phyloP scores from a whole-genome alignment of 139 green algal species.

The Zygnema cylindricum region DNA sequence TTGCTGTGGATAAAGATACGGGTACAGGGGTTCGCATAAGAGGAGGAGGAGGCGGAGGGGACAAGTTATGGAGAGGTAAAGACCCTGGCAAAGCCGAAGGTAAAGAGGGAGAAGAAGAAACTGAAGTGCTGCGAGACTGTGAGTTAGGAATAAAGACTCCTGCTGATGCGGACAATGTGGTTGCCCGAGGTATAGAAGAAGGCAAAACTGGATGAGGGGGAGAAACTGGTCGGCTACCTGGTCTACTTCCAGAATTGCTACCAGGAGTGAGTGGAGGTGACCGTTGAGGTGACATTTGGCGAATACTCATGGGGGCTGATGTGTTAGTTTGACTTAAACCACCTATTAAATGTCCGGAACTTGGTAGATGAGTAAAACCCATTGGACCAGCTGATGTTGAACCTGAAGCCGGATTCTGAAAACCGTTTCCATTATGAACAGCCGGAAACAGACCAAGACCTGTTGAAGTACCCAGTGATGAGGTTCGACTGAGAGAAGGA shows the following conservation, averaged over 20 bases:
- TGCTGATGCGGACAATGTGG: conserved; percentile 2
- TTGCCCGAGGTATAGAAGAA: not conserved
- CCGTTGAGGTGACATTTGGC: not conserved
- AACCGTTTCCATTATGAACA: not conserved
- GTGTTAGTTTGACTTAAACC: not conserved
- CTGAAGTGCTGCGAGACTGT: not conserved
- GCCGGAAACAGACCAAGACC: not conserved
- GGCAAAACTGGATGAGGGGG: not conserved
- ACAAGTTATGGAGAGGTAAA: not conserved
- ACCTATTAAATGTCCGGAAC: not conserved
- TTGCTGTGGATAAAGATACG: not conserved
- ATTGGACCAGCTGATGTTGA: not conserved
- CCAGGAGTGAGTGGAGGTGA: not conserved
- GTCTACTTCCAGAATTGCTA: not conserved
- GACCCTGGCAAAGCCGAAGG: no score
- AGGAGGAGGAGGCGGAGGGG: not conserved
- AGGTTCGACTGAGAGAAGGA: not conserved
- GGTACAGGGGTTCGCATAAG: not conserved
- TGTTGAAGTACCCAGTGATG: not conserved
- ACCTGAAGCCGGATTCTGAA: not conserved
- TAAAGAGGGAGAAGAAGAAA: not conserved
- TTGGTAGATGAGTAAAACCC: not conserved
- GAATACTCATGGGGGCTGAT: not conserved
- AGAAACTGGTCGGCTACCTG: not conserved
- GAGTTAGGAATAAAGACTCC: conserved; percentile 13